Percentiles rank a stretch among this genome's conserved stretches.
These are phyloP conservation scores for Astrothelium subdiscretum DNA, from an alignment of 495 filamentous ascomycete species.

Conservation along the genomic window DNA sequence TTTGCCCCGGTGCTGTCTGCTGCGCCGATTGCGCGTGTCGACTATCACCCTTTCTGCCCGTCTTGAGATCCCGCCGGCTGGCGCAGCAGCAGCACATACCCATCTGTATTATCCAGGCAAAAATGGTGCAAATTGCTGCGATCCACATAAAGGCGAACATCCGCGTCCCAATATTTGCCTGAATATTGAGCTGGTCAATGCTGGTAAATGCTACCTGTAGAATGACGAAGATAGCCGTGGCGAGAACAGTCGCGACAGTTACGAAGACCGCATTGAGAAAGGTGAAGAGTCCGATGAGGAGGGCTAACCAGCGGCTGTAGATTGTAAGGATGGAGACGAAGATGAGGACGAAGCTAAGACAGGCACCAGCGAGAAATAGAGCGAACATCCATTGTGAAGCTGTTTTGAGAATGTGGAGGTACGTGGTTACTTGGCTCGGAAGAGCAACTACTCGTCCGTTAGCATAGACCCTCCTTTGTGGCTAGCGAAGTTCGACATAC, in stretches of 20 bases:
- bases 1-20: background rate
- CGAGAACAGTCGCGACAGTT: slow-evolving; percentile 59
- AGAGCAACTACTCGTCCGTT: slow-evolving; percentile 50
- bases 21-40: background rate
- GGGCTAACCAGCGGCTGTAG: slow-evolving; percentile 41
- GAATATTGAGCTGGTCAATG: slow-evolving; percentile 60
- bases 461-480: background rate
- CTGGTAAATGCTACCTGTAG: slow-evolving; percentile 59
- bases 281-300: slow-evolving; percentile 47
- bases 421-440: slow-evolving; percentile 55
- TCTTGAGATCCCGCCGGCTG: slow-evolving; percentile 46
- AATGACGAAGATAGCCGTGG: slow-evolving; percentile 68
- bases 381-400: slow-evolving; percentile 88
- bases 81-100: slow-evolving; percentile 65
- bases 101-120: slow-evolving; percentile 60
- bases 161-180: slow-evolving; percentile 50
- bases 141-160: slow-evolving; percentile 90
- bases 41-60: slow-evolving; percentile 36
- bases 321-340: slow-evolving; percentile 47
- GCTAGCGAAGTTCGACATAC: slow-evolving; percentile 32
- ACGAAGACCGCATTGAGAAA: slow-evolving; percentile 52
- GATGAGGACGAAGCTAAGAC: slow-evolving; percentile 58
- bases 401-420: slow-evolving; percentile 60
- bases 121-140: slow-evolving; percentile 49
- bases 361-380: slow-evolving; percentile 60